phyloP scores from a whole-genome alignment of 371 early-diverging fungal genomes.

The Mortierella sp. region DNA sequence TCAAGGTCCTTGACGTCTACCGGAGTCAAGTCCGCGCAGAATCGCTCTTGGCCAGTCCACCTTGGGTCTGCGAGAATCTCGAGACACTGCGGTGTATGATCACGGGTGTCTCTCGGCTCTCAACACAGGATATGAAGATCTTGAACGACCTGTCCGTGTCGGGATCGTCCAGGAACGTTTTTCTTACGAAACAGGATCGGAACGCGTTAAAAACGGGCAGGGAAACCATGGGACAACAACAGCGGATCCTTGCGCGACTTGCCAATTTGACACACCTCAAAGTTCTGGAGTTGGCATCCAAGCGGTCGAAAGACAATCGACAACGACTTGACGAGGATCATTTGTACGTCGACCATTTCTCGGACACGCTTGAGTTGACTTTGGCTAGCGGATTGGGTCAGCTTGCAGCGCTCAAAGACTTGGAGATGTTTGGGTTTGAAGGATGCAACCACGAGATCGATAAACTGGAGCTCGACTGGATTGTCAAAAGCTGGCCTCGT shows the following conservation, averaged over 20 bases:
- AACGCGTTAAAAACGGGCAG: background rate
- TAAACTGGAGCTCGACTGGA: background rate
- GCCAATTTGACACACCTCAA: background rate
- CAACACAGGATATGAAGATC: too few species aligned
- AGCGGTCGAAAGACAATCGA: background rate
- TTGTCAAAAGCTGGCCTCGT: background rate
- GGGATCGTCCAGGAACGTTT: background rate
- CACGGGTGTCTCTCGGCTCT: background rate
- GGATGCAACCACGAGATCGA: background rate
- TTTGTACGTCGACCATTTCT: background rate
- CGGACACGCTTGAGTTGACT: background rate
- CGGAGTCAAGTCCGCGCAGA: background rate
- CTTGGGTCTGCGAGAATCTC: background rate
- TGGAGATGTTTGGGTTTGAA: conserved; percentile 2
- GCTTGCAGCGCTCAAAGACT: background rate
- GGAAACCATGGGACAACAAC: background rate
- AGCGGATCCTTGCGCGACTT: background rate
- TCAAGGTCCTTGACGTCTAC: background rate
- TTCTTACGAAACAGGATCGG: background rate
- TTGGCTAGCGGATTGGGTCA: background rate
- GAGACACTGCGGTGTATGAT: background rate
- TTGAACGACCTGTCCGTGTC: background rate
- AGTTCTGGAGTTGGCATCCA: background rate
- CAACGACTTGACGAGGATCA: background rate
- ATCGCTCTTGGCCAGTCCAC: background rate